Evolutionary conservation across 176 grass and related monocot genomes (phyloP).

Genomic region (Oryza nivara): DNA sequence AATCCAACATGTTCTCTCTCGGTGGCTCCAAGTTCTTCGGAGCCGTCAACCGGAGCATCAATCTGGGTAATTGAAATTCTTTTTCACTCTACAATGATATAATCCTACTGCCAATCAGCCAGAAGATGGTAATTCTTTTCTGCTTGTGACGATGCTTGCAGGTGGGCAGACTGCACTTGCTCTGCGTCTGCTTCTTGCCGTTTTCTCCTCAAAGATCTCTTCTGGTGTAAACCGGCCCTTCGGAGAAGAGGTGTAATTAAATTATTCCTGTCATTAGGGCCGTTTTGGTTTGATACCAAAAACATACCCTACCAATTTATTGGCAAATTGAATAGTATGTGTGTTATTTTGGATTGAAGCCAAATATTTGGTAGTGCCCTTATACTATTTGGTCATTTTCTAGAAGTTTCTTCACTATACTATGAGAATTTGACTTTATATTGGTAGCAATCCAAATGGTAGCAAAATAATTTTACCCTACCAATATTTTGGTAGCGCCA

Average conservation of each 20-base stretch:
- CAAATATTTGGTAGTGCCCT: too few species aligned
- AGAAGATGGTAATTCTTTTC: not conserved
- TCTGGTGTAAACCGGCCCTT: slow-evolving; percentile 68
- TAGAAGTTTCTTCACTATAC: too few species aligned
- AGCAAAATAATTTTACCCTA: too few species aligned
- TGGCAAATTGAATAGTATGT: too few species aligned
- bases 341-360: too few species aligned
- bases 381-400: too few species aligned
- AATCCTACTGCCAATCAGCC: not conserved
- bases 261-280: not conserved
- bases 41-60: slow-evolving; percentile 88
- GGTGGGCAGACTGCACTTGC: slow-evolving; percentile 92
- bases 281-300: too few species aligned
- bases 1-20: slow-evolving; percentile 87
- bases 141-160: slow-evolving; percentile 31
- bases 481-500: too few species aligned
- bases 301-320: too few species aligned
- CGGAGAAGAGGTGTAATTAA: slow-evolving; percentile 72
- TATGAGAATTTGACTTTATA: too few species aligned
- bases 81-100: not conserved
- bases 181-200: slow-evolving; percentile 81
- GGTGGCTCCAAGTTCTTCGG: slow-evolving; percentile 73
- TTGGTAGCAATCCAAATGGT: too few species aligned
- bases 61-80: slow-evolving; percentile 52
- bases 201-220: slow-evolving; percentile 92